Percentiles rank a stretch among this genome's conserved stretches.
Conservation (phyloP, 805 yeast species). For the Saccharomycopsis guyanensis region DNA sequence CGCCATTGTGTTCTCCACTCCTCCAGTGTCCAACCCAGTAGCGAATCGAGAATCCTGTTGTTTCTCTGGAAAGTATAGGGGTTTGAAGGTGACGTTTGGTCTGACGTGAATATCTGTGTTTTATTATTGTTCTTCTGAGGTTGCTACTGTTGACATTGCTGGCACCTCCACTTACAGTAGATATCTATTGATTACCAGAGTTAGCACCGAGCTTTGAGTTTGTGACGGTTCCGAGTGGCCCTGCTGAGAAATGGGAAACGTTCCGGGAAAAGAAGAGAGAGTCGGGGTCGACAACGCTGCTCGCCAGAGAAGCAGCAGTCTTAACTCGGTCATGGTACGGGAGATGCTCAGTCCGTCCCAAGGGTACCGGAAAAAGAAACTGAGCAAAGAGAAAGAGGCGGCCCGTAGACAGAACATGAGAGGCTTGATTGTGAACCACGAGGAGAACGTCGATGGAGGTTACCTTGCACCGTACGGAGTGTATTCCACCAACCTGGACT, state of each 20-base stretch:
- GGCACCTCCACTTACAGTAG: too few species aligned
- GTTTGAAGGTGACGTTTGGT: too few species aligned
- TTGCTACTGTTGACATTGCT: too few species aligned
- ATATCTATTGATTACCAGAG: too few species aligned
- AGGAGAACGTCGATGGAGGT: slow-evolving; percentile 89
- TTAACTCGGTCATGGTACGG: slow-evolving; percentile 24
- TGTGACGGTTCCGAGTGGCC: too few species aligned
- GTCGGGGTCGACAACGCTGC: slow-evolving; percentile 3
- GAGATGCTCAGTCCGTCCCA: slow-evolving; percentile 24
- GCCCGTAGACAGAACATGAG: slow-evolving; percentile 46
- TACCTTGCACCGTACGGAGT: slow-evolving; percentile 87
- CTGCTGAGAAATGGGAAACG: slow-evolving; percentile 43
- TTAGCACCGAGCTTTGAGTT: too few species aligned
- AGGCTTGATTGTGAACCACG: slow-evolving; percentile 49
- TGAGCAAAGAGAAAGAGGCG: slow-evolving; percentile 48
- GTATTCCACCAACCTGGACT: slow-evolving; percentile 68
- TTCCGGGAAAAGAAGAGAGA: slow-evolving; percentile 36
- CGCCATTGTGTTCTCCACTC: too few species aligned
- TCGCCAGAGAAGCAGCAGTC: slow-evolving; percentile 20
- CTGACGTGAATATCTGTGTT: too few species aligned
- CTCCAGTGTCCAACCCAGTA: too few species aligned
- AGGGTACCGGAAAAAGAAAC: slow-evolving; percentile 29
- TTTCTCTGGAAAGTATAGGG: too few species aligned
- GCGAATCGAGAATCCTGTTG: too few species aligned
- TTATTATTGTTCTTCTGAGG: too few species aligned